Evolutionary conservation across 805 yeast genomes (phyloP).

Genomic region (Candida rishiriensis): DNA sequence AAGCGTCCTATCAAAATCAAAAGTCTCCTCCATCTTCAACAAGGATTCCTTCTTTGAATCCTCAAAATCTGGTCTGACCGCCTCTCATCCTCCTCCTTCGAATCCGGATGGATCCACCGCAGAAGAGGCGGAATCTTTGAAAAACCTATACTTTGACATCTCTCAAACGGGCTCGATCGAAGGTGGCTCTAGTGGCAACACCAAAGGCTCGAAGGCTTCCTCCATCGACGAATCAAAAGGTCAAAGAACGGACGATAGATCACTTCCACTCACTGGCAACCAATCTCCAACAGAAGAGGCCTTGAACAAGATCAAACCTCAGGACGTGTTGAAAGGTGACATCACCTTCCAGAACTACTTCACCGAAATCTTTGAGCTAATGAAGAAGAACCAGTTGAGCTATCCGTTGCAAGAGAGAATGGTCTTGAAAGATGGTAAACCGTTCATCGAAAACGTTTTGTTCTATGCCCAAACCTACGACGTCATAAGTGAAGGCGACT

Average conservation of each 20-base stretch:
- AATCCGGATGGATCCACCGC: constrained; percentile 5
- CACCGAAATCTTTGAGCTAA: constrained; percentile 27
- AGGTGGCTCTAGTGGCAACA: constrained; percentile 29
- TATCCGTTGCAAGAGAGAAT: constrained; percentile 30
- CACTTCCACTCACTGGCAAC: constrained; percentile 23
- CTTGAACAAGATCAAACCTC: constrained; percentile 23
- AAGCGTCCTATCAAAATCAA: too few species aligned
- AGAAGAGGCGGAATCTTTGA: constrained; percentile 21
- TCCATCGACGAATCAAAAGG: constrained; percentile 22
- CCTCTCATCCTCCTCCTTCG: too few species aligned
- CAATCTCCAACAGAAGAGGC: constrained; percentile 26
- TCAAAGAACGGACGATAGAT: constrained; percentile 24
- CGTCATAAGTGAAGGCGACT: constrained; percentile 23
- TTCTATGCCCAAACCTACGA: constrained; percentile 25
- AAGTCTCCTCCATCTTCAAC: too few species aligned
- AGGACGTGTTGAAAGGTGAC: constrained; percentile 29
- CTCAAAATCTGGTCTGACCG: too few species aligned
- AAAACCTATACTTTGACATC: constrained; percentile 20
- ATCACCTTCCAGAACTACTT: constrained; percentile 30
- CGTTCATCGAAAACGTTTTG: constrained; percentile 29
- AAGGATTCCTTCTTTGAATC: too few species aligned
- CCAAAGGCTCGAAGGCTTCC: constrained; percentile 14
- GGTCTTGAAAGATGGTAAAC: constrained; percentile 28
- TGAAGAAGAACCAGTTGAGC: constrained; percentile 26
- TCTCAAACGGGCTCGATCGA: constrained; percentile 16